Base-by-base conservation (phyloP, 495 filamentous ascomycete species). In the Cetradonia linearis region DNA sequence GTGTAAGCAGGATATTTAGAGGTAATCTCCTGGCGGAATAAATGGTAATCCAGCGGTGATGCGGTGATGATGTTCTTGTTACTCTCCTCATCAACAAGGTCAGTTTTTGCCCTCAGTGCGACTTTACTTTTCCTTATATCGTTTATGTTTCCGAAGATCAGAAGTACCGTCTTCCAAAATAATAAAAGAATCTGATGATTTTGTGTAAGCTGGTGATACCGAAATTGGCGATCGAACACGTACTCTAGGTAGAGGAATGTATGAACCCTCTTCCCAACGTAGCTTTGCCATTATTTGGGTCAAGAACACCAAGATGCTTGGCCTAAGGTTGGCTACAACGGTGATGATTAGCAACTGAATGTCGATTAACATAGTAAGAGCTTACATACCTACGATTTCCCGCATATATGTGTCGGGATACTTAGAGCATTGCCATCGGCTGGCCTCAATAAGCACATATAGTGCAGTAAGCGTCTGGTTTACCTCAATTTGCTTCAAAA, bases 1-100 rank as follows among this genome's bases (percentile, higher is more conserved):
- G 91, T 85, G 70, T 97, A 98, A 5, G 94, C 87, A 6, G 93
- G 93, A 68, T 98, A 98, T 74, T 98, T 98, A 0, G 93, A 97
- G n/a, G 85, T 95, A 64, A 98, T 90, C 70, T 98, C 93, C 70
- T 97, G 92, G 30, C 94, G 84, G 68, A 98, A 98, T 14, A 89
- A 77, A 68, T 97, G 92, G 67, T 98, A 98, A 67, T 98, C 94
- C 11, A 98, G 77, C 14, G 94, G 93, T 11, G 91, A 95, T 6
- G 93, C 91, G 1, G 85, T 94, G 59, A 98, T 89, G 40, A 89
- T 72, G 71, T 70, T 74, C 70, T 65, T 76, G 63, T 54, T 72
- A 67, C 25, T 68, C 40, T 69, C 67, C 38, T 74, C 70, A 34
- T 73, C 69, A 33, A 71, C 65, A 8, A 68, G 62, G 11, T 71